Conservation (phyloP, 108 stramenopile species). For the Epithemia pelagica region DNA sequence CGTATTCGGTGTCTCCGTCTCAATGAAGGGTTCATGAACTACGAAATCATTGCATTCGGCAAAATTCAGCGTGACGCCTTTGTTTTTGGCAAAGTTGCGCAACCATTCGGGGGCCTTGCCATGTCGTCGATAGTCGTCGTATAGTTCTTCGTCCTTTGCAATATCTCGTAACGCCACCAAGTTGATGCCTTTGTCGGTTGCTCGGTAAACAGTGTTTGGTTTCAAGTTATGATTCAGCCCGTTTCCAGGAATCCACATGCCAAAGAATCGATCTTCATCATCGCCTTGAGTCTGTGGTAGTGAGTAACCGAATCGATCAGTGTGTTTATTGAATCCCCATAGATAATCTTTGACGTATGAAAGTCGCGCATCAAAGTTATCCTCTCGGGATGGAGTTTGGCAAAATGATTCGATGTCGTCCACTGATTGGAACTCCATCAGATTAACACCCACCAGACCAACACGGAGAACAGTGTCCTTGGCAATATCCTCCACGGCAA, state of each 20-base stretch:
- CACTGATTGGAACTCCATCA: conserved; percentile 22
- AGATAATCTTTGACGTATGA: conserved; percentile 35
- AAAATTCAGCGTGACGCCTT: conserved; percentile 31
- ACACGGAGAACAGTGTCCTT: conserved; percentile 25
- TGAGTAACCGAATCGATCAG: conserved; percentile 27
- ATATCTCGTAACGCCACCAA: conserved; percentile 30
- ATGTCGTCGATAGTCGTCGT: conserved; percentile 37
- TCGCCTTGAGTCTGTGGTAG: background rate
- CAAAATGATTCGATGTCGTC: conserved; percentile 34
- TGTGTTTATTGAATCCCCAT: conserved; percentile 29
- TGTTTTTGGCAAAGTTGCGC: conserved; percentile 18
- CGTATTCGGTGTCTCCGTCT: too few relatives aligned
- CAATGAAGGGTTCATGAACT: too few relatives aligned
- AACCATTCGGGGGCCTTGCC: conserved; percentile 27
- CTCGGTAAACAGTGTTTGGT: conserved; percentile 33
- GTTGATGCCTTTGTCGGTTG: conserved; percentile 18
- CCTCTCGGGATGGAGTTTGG: background rate
- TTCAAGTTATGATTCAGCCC: conserved; percentile 31
- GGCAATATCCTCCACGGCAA: conserved; percentile 23
- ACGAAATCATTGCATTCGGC: conserved; percentile 39
- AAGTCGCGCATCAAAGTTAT: conserved; percentile 6
- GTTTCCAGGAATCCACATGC: conserved; percentile 44
- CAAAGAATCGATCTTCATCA: conserved; percentile 22
- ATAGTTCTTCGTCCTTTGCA: conserved; percentile 19
- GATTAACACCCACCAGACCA: conserved; percentile 21